Percentiles rank a stretch among this genome's conserved stretches.
Evolutionary conservation across 371 early-diverging fungal species (phyloP).

Genomic region (Racocetra persica): DNA sequence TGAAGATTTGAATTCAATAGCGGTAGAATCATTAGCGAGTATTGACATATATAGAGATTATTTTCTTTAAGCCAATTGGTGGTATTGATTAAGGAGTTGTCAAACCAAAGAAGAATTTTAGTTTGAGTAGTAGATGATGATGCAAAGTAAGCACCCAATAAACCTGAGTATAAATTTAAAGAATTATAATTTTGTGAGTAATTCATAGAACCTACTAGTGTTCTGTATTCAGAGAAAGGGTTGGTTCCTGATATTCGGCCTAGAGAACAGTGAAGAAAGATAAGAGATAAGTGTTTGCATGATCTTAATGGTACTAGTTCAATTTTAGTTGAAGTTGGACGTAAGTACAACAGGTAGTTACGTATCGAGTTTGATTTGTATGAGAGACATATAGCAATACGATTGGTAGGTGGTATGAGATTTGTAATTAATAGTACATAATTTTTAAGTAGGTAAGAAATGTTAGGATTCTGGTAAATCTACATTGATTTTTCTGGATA

Average conservation of each 20-base stretch:
- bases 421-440: too few relatives aligned
- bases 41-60: background rate
- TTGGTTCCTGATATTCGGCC: background rate
- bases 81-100: background rate
- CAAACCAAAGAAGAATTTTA: background rate
- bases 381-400: too few relatives aligned
- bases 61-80: background rate
- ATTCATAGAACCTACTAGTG: background rate
- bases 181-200: background rate
- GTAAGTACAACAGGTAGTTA: too few relatives aligned
- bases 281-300: background rate
- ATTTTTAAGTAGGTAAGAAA: too few relatives aligned
- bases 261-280: constrained; percentile 6
- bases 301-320: too few relatives aligned
- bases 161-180: background rate
- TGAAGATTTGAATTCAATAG: background rate
- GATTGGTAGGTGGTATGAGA: too few relatives aligned
- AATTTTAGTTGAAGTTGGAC: too few relatives aligned
- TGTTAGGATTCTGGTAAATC: too few relatives aligned
- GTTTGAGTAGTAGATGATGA: too few relatives aligned
- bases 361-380: too few relatives aligned
- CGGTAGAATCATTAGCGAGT: background rate
- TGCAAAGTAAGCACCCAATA: background rate
- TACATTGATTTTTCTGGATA: too few relatives aligned
- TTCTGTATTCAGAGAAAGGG: background rate